These are phyloP conservation scores for Teunomyces panamensis DNA, from an alignment of 805 yeast genomes.

Conservation along the genomic window DNA sequence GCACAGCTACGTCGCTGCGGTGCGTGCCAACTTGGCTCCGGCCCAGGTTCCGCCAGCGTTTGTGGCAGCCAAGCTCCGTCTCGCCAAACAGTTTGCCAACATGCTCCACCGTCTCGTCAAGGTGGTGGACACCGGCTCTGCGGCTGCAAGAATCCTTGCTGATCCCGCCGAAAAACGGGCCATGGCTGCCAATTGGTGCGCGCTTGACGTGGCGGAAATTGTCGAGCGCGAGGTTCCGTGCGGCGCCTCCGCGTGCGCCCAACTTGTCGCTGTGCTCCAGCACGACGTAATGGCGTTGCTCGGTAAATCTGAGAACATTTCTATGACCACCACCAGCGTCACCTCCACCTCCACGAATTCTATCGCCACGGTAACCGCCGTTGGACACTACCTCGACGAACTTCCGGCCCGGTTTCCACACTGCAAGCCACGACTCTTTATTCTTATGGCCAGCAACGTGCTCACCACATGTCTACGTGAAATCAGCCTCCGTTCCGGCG, in stretches of 20 bases:
- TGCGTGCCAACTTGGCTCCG: conserved; percentile 34
- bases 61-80: conserved; percentile 47
- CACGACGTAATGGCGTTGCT: conserved; percentile 18
- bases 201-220: conserved; percentile 46
- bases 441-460: conserved; percentile 51
- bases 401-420: conserved; percentile 48
- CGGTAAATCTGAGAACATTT: background rate
- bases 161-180: conserved; percentile 41
- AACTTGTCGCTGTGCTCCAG: conserved; percentile 30
- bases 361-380: no score
- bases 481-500: conserved; percentile 55
- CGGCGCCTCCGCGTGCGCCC: conserved; percentile 27
- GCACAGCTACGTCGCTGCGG: conserved; percentile 43
- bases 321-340: no score
- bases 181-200: conserved; percentile 61
- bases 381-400: conserved; percentile 28
- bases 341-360: no score
- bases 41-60: conserved; percentile 49
- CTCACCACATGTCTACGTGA: conserved; percentile 61
- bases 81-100: conserved; percentile 53
- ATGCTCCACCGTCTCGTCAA: conserved; percentile 54
- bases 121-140: conserved; percentile 51
- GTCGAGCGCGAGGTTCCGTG: conserved; percentile 53
- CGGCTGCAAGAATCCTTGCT: conserved; percentile 46
- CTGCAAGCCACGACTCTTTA: conserved; percentile 54